Evolutionary conservation across 1,139 yeast species (phyloP).

Genomic region (Magnusiomyces magnusii): DNA sequence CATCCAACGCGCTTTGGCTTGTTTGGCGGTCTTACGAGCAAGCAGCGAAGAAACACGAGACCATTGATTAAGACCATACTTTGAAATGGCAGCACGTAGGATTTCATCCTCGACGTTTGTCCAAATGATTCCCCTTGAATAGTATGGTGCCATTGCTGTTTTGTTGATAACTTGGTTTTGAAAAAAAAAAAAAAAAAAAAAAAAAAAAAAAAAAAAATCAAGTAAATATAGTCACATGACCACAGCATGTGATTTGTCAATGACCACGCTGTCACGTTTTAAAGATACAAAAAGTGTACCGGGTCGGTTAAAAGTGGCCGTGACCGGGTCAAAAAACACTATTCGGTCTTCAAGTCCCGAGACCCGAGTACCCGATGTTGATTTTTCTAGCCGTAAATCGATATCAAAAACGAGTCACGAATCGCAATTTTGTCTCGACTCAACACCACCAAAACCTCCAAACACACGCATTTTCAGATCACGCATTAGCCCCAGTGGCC

Average conservation of each 20-base stretch:
- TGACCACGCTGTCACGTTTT: too few species aligned
- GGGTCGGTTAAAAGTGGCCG: too few species aligned
- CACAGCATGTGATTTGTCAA: neutral
- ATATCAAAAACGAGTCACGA: too few species aligned
- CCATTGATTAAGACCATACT: constrained; percentile 95
- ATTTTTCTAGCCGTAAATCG: too few species aligned
- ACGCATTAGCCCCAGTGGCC: too few species aligned
- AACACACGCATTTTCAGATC: too few species aligned
- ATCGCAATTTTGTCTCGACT: too few species aligned
- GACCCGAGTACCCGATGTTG: too few species aligned
- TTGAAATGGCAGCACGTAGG: constrained; percentile 81
- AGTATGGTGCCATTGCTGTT: constrained; percentile 47
- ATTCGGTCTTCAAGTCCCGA: too few species aligned
- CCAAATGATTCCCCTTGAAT: constrained; percentile 88
- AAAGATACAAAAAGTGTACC: too few species aligned
- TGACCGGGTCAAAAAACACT: too few species aligned
- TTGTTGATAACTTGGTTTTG: neutral
- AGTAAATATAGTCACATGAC: neutral
- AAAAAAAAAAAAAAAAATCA: neutral
- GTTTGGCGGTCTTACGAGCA: constrained; percentile 81
- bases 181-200: neutral
- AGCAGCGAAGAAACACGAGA: constrained; percentile 81
- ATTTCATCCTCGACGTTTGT: constrained; percentile 87
- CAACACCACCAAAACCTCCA: too few species aligned
- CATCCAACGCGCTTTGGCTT: constrained; percentile 88